phyloP scores from a whole-genome alignment of 805 yeast genomes.

The Metschnikowia amazonensis region DNA sequence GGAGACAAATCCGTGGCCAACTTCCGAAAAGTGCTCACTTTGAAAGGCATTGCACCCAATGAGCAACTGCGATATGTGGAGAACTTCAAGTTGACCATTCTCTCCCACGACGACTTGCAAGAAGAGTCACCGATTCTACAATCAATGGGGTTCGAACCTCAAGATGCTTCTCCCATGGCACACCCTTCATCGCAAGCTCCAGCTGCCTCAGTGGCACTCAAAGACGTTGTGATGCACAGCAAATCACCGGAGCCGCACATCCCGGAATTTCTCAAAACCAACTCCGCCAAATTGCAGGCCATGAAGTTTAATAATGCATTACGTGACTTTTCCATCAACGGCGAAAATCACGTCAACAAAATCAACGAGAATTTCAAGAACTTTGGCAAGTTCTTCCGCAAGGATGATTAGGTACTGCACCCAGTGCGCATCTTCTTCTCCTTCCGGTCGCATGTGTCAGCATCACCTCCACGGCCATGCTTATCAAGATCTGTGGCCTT shows the following conservation, averaged over 20 bases:
- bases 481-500: conserved; percentile 88
- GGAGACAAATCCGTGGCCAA: conserved; percentile 62
- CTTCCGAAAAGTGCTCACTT: conserved; percentile 58
- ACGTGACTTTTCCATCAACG: conserved; percentile 43
- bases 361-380: conserved; percentile 63
- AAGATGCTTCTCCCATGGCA: not conserved
- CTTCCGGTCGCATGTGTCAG: not conserved
- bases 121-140: conserved; percentile 30
- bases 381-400: conserved; percentile 52
- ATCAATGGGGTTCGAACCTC: conserved; percentile 20
- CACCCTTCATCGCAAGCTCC: conserved; percentile 19
- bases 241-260: conserved; percentile 26
- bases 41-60: conserved; percentile 50
- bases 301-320: conserved; percentile 40
- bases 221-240: conserved; percentile 12
- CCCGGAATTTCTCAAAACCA: conserved; percentile 18
- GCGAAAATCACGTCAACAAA: conserved; percentile 60
- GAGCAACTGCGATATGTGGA: conserved; percentile 33
- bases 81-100: conserved; percentile 34
- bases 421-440: not conserved
- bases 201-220: conserved; percentile 10
- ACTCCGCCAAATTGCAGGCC: conserved; percentile 38
- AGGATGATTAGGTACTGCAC: conserved; percentile 21
- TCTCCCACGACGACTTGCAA: conserved; percentile 24
- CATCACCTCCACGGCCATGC: conserved; percentile 12